These are phyloP conservation scores for Astraeus odoratus DNA, from an alignment of 768 basidiomycete species.

Conservation along the genomic window DNA sequence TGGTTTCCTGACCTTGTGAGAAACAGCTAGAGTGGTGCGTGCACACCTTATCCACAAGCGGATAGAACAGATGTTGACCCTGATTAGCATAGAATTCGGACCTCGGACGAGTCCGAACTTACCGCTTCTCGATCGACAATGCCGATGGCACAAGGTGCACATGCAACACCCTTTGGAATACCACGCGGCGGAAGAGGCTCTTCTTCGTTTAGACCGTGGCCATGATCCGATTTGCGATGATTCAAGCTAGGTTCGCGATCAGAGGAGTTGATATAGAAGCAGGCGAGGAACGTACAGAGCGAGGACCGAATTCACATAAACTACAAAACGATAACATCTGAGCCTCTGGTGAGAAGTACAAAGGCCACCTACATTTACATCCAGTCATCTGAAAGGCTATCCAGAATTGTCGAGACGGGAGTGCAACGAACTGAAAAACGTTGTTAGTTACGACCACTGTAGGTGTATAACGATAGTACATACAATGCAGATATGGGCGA, in stretches of 20 bases:
- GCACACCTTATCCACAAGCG: too few species aligned
- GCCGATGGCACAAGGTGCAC: too few species aligned
- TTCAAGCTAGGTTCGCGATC: too few species aligned
- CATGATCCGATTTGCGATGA: slow-evolving; percentile 11
- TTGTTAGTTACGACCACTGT: neutral
- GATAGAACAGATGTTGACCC: too few species aligned
- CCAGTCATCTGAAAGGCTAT: slow-evolving; percentile 22
- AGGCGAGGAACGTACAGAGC: slow-evolving; percentile 14
- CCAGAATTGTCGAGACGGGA: slow-evolving; percentile 19
- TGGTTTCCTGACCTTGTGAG: too few species aligned
- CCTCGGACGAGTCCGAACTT: too few species aligned
- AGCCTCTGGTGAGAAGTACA: neutral
- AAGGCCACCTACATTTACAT: slow-evolving; percentile 14
- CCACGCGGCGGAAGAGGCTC: slow-evolving; percentile 10
- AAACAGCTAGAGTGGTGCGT: too few species aligned
- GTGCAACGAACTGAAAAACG: slow-evolving; percentile 15
- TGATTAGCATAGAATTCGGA: too few species aligned
- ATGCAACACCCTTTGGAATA: too few species aligned
- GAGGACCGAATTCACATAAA: slow-evolving; percentile 23
- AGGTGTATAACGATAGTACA: neutral
- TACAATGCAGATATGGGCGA: slow-evolving; percentile 15
- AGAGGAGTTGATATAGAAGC: too few species aligned
- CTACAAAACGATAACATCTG: slow-evolving; percentile 9
- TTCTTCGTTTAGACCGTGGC: slow-evolving; percentile 22
- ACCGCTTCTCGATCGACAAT: too few species aligned